Conservation (phyloP, 2,329 filamentous ascomycete species). For the Aspergillus felis region DNA sequence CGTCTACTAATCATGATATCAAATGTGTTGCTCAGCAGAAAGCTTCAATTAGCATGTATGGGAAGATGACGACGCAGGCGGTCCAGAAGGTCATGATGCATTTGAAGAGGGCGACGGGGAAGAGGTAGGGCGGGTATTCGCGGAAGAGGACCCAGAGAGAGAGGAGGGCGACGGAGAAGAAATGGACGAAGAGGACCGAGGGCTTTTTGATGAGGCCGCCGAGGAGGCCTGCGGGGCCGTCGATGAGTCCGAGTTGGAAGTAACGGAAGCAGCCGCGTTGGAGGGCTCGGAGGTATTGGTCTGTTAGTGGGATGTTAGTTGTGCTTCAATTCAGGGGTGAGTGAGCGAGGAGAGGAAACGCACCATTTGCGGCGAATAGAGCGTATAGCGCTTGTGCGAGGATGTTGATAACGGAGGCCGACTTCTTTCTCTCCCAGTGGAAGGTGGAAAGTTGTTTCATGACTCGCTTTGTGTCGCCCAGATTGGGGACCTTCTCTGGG, state of each 20-base stretch:
- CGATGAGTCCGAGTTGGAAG: slow-evolving; percentile 71
- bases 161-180: slow-evolving; percentile 88
- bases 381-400: slow-evolving; percentile 91
- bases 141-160: slow-evolving; percentile 69
- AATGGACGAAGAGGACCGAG: slow-evolving; percentile 78
- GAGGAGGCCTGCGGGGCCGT: slow-evolving; percentile 76
- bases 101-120: slow-evolving; percentile 63
- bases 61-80: slow-evolving; percentile 76
- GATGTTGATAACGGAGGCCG: slow-evolving; percentile 90
- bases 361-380: slow-evolving; percentile 78
- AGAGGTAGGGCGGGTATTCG: slow-evolving; percentile 49
- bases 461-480: slow-evolving; percentile 65
- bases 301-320: slow-evolving; percentile 25
- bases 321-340: slow-evolving; percentile 5
- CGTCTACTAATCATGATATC: neutral
- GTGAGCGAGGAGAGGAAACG: slow-evolving; percentile 5
- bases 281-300: slow-evolving; percentile 70
- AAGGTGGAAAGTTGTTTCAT: slow-evolving; percentile 67
- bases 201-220: slow-evolving; percentile 77
- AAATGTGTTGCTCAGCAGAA: slow-evolving; percentile 26
- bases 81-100: slow-evolving; percentile 71
- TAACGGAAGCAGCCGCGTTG: slow-evolving; percentile 91
- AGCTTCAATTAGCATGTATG: slow-evolving; percentile 71
- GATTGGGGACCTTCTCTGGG: slow-evolving; percentile 62
- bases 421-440: slow-evolving; percentile 80